phyloP scores from a whole-genome alignment of 306 rosid genomes.

The Elaeagnus macrophylla region DNA sequence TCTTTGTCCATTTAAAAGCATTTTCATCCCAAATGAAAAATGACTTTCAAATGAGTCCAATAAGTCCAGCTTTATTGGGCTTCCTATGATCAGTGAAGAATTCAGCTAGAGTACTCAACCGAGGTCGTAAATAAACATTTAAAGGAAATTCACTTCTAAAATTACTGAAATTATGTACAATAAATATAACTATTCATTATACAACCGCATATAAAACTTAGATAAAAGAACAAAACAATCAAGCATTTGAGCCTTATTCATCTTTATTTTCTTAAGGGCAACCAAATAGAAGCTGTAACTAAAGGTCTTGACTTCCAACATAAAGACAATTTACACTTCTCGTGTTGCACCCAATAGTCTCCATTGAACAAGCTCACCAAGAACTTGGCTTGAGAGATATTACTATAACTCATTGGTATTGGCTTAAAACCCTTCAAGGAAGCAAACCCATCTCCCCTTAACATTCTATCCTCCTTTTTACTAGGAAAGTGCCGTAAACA shows the following conservation, averaged over 20 bases:
- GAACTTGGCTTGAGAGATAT: slow-evolving; percentile 55
- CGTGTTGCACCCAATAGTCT: slow-evolving; percentile 52
- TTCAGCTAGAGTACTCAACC: too few species aligned
- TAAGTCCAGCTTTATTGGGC: too few species aligned
- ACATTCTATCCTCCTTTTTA: slow-evolving; percentile 25
- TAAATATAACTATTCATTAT: too few species aligned
- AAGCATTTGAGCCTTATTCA: background rate
- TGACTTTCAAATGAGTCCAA: too few species aligned
- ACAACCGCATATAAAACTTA: background rate
- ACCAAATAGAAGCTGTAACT: slow-evolving; percentile 52
- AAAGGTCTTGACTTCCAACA: slow-evolving; percentile 66
- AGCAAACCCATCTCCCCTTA: slow-evolving; percentile 34
- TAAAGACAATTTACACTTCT: slow-evolving; percentile 33
- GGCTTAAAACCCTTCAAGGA: slow-evolving; percentile 33
- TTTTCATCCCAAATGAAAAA: too few species aligned
- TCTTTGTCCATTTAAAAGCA: too few species aligned
- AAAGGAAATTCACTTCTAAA: too few species aligned
- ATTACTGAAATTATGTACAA: too few species aligned
- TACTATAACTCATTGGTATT: slow-evolving; percentile 35
- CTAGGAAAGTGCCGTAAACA: slow-evolving; percentile 49
- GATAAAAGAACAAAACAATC: background rate
- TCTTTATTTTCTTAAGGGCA: slow-evolving; percentile 18
- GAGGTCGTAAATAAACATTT: too few species aligned
- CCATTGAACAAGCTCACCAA: slow-evolving; percentile 49
- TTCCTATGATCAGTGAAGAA: too few species aligned